Conservation (phyloP, 257 asterid species). For the Salvia rosmarinus region DNA sequence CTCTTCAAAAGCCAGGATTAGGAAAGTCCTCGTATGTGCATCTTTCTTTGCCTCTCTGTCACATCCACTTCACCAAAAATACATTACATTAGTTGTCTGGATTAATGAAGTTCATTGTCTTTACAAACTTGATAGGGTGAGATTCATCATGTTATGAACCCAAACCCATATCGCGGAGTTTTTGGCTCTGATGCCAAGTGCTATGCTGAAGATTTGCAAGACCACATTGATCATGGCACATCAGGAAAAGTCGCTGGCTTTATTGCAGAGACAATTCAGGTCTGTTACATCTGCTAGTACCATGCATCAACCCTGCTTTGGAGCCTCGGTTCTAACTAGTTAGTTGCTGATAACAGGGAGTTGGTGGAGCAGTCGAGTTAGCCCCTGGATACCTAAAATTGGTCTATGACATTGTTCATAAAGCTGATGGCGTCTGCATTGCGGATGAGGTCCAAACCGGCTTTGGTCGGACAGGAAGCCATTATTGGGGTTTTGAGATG, state of each 20-base stretch:
- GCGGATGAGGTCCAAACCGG: slow-evolving; percentile 99
- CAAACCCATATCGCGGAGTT: slow-evolving; percentile 89
- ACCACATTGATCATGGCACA: slow-evolving; percentile 93
- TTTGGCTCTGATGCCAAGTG: slow-evolving; percentile 79
- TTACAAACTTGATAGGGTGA: slow-evolving; percentile 61
- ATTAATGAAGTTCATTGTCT: neutral
- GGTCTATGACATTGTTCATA: slow-evolving; percentile 79
- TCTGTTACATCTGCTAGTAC: neutral
- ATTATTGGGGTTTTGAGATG: slow-evolving; percentile 97
- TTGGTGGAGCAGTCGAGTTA: slow-evolving; percentile 95
- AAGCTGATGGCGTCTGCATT: slow-evolving; percentile 96
- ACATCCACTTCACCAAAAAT: neutral
- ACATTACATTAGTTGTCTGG: neutral
- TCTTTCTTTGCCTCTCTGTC: neutral
- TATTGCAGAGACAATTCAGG: slow-evolving; percentile 98
- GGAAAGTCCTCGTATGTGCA: neutral
- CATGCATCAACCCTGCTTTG: no score
- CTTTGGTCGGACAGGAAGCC: slow-evolving; percentile 94
- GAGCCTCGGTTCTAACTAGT: slow-evolving; percentile 4
- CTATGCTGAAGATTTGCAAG: slow-evolving; percentile 89
- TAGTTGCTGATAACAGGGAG: slow-evolving; percentile 65
- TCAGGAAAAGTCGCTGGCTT: slow-evolving; percentile 93
- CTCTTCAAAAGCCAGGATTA: neutral
- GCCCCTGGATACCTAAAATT: slow-evolving; percentile 93
- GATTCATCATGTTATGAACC: slow-evolving; percentile 89